A percentile compares a stretch with the other conserved stretches of the same genome.
phyloP scores from a whole-genome alignment of 176 grass and related monocot genomes.

The Microstegium vimineum region DNA sequence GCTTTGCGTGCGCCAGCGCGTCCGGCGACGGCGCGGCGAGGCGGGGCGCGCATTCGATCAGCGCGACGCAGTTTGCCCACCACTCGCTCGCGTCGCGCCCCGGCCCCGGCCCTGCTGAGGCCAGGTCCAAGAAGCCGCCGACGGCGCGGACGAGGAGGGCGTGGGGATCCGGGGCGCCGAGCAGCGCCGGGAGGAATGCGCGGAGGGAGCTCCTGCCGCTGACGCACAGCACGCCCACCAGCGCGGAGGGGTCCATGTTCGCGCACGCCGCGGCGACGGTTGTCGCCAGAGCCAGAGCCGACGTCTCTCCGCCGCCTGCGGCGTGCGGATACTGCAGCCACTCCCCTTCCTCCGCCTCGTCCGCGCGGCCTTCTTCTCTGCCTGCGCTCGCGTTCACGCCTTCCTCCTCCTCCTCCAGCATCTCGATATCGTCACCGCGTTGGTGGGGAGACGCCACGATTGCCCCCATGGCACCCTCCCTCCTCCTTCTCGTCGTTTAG shows the following conservation, averaged over 20 bases:
- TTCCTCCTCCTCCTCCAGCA: not conserved
- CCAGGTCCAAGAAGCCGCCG: slow-evolving; percentile 27
- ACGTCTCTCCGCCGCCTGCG: not conserved
- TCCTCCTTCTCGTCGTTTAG: not conserved
- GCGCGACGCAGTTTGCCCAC: slow-evolving; percentile 23
- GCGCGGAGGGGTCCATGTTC: slow-evolving; percentile 15
- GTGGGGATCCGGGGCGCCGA: slow-evolving; percentile 10
- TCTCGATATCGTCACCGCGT: not conserved
- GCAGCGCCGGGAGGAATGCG: slow-evolving; percentile 18
- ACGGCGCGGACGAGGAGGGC: slow-evolving; percentile 23
- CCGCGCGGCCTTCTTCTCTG: not conserved
- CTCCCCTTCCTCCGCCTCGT: not conserved
- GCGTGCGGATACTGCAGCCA: not conserved
- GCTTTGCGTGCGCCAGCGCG: slow-evolving; percentile 25
- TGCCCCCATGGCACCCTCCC: not conserved
- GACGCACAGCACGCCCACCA: slow-evolving; percentile 10
- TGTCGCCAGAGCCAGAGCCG: not conserved
- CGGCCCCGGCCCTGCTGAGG: not conserved
- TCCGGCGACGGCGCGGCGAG: not conserved
- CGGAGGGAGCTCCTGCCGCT: not conserved
- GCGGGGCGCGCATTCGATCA: slow-evolving; percentile 3
- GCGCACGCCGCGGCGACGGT: slow-evolving; percentile 3
- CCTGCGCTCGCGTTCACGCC: not conserved
- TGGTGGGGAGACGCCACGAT: not conserved
- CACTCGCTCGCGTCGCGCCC: not conserved